Conservation (phyloP, 805 yeast genomes). For the Yarrowia sp. region DNA sequence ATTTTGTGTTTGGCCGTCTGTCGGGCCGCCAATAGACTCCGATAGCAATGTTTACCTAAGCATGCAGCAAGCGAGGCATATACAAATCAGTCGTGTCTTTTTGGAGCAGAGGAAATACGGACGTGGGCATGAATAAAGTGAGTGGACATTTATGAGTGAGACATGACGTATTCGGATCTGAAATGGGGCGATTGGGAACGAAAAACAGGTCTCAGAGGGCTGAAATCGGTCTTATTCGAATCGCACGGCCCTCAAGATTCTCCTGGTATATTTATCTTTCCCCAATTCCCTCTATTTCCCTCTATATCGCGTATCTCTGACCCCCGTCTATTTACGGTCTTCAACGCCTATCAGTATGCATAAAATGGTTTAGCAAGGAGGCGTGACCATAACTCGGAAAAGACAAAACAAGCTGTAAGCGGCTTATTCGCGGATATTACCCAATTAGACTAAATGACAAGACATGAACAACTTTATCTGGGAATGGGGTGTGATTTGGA, state of each 20-base stretch:
- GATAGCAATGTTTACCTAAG: background rate
- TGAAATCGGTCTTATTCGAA: too few relatives aligned
- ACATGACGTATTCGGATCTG: background rate
- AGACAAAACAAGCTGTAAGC: background rate
- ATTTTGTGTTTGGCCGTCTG: too few relatives aligned
- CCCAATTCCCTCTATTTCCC: background rate
- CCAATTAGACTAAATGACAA: background rate
- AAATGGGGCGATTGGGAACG: background rate
- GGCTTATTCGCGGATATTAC: conserved; percentile 13
- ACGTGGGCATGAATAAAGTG: background rate
- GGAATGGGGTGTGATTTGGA: background rate
- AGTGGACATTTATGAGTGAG: background rate
- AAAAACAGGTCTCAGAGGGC: too few relatives aligned
- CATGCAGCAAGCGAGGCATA: conserved; percentile 15
- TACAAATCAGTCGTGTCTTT: background rate
- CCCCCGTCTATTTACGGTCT: background rate
- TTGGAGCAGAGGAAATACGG: background rate
- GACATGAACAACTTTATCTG: conserved; percentile 11
- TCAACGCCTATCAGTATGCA: background rate
- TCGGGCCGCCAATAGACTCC: too few relatives aligned
- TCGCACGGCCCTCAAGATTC: too few relatives aligned
- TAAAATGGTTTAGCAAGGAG: background rate
- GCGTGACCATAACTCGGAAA: conserved; percentile 1
- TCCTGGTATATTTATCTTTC: too few relatives aligned
- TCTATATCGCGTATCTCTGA: too few relatives aligned